phyloP scores from a whole-genome alignment of 1,284 basidiomycete species.

The Chiua sp. region DNA sequence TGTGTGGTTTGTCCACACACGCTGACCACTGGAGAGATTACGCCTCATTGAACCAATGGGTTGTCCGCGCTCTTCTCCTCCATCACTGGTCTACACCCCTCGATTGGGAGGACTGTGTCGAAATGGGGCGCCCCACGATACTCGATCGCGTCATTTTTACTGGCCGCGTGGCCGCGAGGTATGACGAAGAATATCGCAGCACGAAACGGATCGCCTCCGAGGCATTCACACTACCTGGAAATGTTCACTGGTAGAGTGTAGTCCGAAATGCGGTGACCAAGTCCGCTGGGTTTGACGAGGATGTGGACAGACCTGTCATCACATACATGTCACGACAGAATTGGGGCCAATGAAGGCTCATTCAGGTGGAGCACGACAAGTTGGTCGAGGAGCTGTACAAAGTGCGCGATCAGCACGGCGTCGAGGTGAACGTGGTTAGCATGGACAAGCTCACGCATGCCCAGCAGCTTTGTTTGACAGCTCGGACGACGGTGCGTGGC shows the following conservation, averaged over 20 bases:
- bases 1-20: slow-evolving; percentile 75
- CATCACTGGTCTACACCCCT: slow-evolving; percentile 74
- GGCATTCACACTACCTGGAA: slow-evolving; percentile 75
- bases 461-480: slow-evolving; percentile 81
- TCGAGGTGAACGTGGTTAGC: slow-evolving; percentile 84
- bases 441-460: slow-evolving; percentile 81
- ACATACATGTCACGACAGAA: slow-evolving; percentile 88
- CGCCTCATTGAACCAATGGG: slow-evolving; percentile 82
- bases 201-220: slow-evolving; percentile 80
- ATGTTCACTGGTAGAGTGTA: slow-evolving; percentile 82
- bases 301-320: slow-evolving; percentile 66
- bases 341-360: slow-evolving; percentile 82
- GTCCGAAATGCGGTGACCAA: slow-evolving; percentile 75
- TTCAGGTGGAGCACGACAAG: slow-evolving; percentile 66
- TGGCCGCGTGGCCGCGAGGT: slow-evolving; percentile 83
- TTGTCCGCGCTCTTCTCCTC: slow-evolving; percentile 81
- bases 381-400: slow-evolving; percentile 68
- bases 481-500: slow-evolving; percentile 75
- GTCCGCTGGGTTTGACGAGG: slow-evolving; percentile 62
- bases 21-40: slow-evolving; percentile 88
- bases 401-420: slow-evolving; percentile 73
- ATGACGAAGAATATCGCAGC: slow-evolving; percentile 65
- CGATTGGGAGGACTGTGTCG: slow-evolving; percentile 81
- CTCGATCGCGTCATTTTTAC: slow-evolving; percentile 84
- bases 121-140: slow-evolving; percentile 72